Evolutionary conservation across 1,284 basidiomycete species (phyloP).

Genomic region (Cryptococcus sp.): DNA sequence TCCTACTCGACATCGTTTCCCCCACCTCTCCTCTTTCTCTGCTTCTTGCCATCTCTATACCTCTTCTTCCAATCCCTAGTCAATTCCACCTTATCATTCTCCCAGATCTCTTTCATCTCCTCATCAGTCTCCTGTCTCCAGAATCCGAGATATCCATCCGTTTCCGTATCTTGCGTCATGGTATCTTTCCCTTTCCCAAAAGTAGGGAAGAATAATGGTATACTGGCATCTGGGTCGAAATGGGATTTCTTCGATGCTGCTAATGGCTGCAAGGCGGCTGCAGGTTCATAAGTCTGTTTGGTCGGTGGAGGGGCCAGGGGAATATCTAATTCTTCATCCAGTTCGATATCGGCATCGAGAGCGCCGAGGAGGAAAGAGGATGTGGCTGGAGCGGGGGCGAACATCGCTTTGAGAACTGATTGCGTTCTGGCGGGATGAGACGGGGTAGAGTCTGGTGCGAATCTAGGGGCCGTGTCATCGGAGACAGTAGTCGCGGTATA

Average conservation of each 20-base stretch:
- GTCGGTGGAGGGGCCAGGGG: conserved; percentile 19
- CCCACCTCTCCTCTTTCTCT: conserved; percentile 56
- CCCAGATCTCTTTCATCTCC: conserved; percentile 66
- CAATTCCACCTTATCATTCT: conserved; percentile 61
- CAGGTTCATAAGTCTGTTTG: conserved; percentile 2
- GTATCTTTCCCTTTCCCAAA: background rate
- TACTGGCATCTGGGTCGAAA: conserved; percentile 30
- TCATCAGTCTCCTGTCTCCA: conserved; percentile 31
- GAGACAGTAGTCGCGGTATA: too few relatives aligned
- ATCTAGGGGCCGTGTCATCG: background rate
- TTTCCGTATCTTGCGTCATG: conserved; percentile 1
- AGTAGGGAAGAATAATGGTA: conserved; percentile 42
- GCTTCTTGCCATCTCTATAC: conserved; percentile 70
- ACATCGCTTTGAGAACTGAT: background rate
- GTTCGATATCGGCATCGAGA: conserved; percentile 39
- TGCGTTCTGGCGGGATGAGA: background rate
- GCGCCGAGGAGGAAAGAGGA: conserved; percentile 35
- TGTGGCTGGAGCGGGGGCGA: conserved; percentile 2
- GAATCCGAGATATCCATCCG: conserved; percentile 14
- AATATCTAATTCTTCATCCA: conserved; percentile 42
- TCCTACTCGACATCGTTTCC: conserved; percentile 48
- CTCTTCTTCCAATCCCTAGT: conserved; percentile 76
- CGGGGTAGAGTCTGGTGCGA: background rate
- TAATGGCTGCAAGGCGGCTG: conserved; percentile 16
- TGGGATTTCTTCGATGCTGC: conserved; percentile 18